Evolutionary conservation across 1,139 yeast genomes (phyloP), one percentile per base, ranked within the genome.

Genomic region (Eremothecium gossypii): DNA sequence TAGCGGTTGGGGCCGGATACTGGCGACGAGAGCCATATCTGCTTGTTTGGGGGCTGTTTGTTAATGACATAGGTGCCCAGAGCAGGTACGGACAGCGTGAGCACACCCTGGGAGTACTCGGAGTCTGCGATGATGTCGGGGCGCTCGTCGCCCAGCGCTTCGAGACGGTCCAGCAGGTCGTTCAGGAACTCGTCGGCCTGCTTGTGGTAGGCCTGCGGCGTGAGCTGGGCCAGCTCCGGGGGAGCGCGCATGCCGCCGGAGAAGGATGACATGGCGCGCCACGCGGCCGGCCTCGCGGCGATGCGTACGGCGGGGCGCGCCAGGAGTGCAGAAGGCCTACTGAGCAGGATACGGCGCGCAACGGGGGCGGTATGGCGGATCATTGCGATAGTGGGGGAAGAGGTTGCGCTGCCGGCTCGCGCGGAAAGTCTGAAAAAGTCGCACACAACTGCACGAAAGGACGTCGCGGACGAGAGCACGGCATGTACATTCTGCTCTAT

Each of bases 11-110:
- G 97, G 0, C 97, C 97, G n/a, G 93, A 83, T 4, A 84, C 57
- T 0, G 97, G 97, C 33, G 94, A 83, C 47, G 93, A 78, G 42
- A 86, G 71, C 97, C 97, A 87, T 33, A 87, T 80, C 61, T 87
- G 97, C 62, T 82, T 81, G 63, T 85, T 87, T 2, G 96, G 95
- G 1, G 96, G 96, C 64, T 89, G 96, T 58, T 85, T 85, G 66
- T 87, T 89, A 53, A 89, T 79, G 29, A 87, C 94, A 60, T 87
- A 87, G 1, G 89, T 76, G 2, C 96, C 96, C 30, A 69, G 66
- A 2, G 77, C 73, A 2, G 86, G 83, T 29, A 83, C 59, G 3
- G 70, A 72, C 46, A 87, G 62, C 2, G 89, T 79, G 66, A 87
- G 65, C 9, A 87, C 95, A 3, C 96, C 96, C 46, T 83, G 89